These are phyloP conservation scores for Neophaeococcomyces mojaviensis DNA, from an alignment of 2,329 filamentous ascomycete genomes.

Conservation along the genomic window DNA sequence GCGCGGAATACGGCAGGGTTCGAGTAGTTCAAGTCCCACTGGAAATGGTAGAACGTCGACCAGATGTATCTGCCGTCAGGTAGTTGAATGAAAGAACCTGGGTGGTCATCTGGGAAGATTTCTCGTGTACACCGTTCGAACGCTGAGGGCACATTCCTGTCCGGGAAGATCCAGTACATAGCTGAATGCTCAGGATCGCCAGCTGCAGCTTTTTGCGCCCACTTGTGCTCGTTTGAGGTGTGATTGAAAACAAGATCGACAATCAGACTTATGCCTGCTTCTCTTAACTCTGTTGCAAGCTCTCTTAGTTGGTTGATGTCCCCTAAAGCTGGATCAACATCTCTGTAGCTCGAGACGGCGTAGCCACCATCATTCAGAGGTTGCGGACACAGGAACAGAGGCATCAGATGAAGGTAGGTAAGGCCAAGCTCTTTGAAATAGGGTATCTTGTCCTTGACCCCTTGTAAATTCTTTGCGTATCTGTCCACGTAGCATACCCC, in stretches of 20 bases:
- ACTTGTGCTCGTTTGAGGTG: slow-evolving; percentile 20
- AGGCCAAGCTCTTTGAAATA: slow-evolving; percentile 22
- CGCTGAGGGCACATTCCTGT: slow-evolving; percentile 18
- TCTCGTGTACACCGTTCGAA: slow-evolving; percentile 19
- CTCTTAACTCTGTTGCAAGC: slow-evolving; percentile 17
- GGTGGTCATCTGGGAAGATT: slow-evolving; percentile 21
- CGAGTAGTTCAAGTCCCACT: slow-evolving; percentile 22
- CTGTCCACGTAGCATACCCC: slow-evolving; percentile 22
- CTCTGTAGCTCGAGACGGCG: slow-evolving; percentile 21
- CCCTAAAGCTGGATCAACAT: slow-evolving; percentile 17
- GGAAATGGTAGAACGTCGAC: slow-evolving; percentile 22
- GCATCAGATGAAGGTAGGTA: slow-evolving; percentile 22
- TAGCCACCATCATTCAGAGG: slow-evolving; percentile 21
- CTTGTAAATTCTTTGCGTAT: slow-evolving; percentile 18
- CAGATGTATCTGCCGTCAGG: slow-evolving; percentile 20
- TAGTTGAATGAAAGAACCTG: slow-evolving; percentile 22
- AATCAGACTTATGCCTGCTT: slow-evolving; percentile 20
- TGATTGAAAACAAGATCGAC: slow-evolving; percentile 22
- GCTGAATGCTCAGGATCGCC: slow-evolving; percentile 21
- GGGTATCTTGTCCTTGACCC: slow-evolving; percentile 18
- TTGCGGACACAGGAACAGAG: slow-evolving; percentile 18
- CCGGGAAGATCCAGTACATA: slow-evolving; percentile 23
- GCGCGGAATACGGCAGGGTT: slow-evolving; percentile 20
- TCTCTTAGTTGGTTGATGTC: slow-evolving; percentile 18
- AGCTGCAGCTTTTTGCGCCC: slow-evolving; percentile 19